Evolutionary conservation across 1,284 basidiomycete species (phyloP), one percentile per base, ranked within the genome.

Genomic region (Rhodotorula mucilaginosa): DNA sequence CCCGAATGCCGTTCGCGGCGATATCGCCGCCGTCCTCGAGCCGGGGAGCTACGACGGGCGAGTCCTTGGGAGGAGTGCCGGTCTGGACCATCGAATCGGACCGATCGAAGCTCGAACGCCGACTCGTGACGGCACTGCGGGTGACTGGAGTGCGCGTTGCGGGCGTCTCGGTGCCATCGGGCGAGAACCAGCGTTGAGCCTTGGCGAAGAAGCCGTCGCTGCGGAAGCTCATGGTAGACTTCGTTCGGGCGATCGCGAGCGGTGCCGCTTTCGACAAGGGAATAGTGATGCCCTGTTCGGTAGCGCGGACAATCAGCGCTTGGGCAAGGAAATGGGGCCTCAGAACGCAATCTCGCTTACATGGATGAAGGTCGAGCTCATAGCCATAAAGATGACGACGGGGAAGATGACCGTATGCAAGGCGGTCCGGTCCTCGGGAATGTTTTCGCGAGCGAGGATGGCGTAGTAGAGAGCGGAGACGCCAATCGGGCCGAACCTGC

Each of bases 371-470:
- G 86, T 81, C 1, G 83, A 84, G 0, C 81, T 81, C 63, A 86
- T 81, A 19, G 85, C 83, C 59, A 84, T 78, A 73, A 86, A 85
- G 65, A 85, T 82, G 16, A 85, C 84, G 34, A 85, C 80, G 3
- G 85, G 85, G 2, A 78, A 74, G 70, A 85, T 81, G 31, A 83
- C 77, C 29, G 75, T 69, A 6, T 82, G 79, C 5, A 85, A 75
- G 5, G 80, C 80, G 2, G 78, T 79, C 1, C 81, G 80, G 58
- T 84, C 81, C 52, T 83, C 81, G 0, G 85, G 84, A 0, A 85
- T 64, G 44, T 77, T 71, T 23, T 82, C 79, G 13, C 84, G 76
- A 0, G 84, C 84, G 12, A 85, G 83, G 65, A 84, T 81, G 52
- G 82, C 81, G 74, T 86, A 86, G 75, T 84, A 71, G 18, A 73